phyloP scores from a whole-genome alignment of 1,139 yeast species.

The Sugiyamaella paludigena region DNA sequence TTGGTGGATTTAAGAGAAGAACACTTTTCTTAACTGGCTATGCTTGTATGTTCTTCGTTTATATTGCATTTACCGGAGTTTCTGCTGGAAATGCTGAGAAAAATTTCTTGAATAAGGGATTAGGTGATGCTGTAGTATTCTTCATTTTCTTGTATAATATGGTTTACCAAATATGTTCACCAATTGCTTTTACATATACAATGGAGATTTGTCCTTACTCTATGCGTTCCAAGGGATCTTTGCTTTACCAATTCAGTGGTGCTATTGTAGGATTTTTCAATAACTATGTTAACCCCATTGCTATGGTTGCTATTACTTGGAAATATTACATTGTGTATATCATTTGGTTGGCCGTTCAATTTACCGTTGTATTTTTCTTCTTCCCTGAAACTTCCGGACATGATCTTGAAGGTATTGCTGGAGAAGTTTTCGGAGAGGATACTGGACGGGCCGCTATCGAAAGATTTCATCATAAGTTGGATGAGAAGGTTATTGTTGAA shows the following conservation, averaged over 20 bases:
- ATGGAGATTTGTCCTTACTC: slow-evolving; percentile 45
- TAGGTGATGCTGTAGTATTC: slow-evolving; percentile 27
- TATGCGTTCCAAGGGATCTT: slow-evolving; percentile 41
- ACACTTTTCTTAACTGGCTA: slow-evolving; percentile 49
- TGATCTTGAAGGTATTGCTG: slow-evolving; percentile 76
- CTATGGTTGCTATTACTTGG: slow-evolving; percentile 58
- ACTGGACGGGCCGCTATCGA: slow-evolving; percentile 15
- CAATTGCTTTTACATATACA: slow-evolving; percentile 35
- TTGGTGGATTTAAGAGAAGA: slow-evolving; percentile 34
- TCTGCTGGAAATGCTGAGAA: slow-evolving; percentile 27
- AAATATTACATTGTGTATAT: slow-evolving; percentile 51
- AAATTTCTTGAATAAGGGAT: slow-evolving; percentile 21
- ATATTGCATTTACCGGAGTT: slow-evolving; percentile 28
- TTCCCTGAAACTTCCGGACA: slow-evolving; percentile 92
- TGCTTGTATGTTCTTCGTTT: slow-evolving; percentile 24
- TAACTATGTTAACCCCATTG: slow-evolving; percentile 57
- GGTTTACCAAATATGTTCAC: slow-evolving; percentile 23
- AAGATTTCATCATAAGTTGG: slow-evolving; percentile 12
- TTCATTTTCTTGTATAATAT: slow-evolving; percentile 28
- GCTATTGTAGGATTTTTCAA: slow-evolving; percentile 43
- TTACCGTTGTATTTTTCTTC: slow-evolving; percentile 61
- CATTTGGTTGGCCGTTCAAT: slow-evolving; percentile 23
- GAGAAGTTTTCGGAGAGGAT: slow-evolving; percentile 25
- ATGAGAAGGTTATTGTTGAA: slow-evolving; percentile 15
- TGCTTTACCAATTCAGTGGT: slow-evolving; percentile 53